Percentiles rank a stretch among this genome's conserved stretches.
Conservation (phyloP, 78 protist species). For the Dictyostelium discoideum region DNA sequence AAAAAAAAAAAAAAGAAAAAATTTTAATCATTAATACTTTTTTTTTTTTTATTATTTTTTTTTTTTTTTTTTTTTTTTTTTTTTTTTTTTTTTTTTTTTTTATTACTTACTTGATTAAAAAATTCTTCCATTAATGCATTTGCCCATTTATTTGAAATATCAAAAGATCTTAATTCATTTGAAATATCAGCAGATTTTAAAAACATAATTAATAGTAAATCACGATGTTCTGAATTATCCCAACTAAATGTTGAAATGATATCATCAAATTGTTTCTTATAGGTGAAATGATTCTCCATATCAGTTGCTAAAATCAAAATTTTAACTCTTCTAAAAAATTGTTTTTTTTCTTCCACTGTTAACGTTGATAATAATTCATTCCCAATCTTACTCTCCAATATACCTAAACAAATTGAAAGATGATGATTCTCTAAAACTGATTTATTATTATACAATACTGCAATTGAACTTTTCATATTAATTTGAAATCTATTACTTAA, state of each 20-base stretch:
- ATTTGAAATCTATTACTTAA: conserved; percentile 87
- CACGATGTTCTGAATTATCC: conserved; percentile 43
- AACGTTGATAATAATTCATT: not conserved
- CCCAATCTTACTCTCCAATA: not conserved
- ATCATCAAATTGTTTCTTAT: conserved; percentile 32
- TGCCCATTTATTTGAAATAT: conserved; percentile 64
- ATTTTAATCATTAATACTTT: no score
- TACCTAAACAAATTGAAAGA: conserved; percentile 43
- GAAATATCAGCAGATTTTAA: conserved; percentile 66
- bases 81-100: no score
- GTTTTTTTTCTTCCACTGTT: conserved; percentile 12
- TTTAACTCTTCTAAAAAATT: conserved; percentile 5
- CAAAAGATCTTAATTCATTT: conserved; percentile 57
- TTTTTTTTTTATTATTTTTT: no score
- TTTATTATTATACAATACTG: conserved; percentile 85
- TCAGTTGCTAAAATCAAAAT: conserved; percentile 71
- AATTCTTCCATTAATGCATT: conserved; percentile 62
- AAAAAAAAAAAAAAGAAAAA: not conserved
- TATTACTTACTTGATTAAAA: conserved; percentile 15
- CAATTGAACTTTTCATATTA: conserved; percentile 81
- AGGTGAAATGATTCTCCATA: conserved; percentile 59
- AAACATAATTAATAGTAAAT: conserved; percentile 65
- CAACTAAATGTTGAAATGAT: conserved; percentile 1
- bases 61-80: no score
- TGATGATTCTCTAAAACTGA: conserved; percentile 93